These are phyloP conservation scores for Chondrus crispus DNA, from an alignment of 23 red algal species.

Conservation along the genomic window DNA sequence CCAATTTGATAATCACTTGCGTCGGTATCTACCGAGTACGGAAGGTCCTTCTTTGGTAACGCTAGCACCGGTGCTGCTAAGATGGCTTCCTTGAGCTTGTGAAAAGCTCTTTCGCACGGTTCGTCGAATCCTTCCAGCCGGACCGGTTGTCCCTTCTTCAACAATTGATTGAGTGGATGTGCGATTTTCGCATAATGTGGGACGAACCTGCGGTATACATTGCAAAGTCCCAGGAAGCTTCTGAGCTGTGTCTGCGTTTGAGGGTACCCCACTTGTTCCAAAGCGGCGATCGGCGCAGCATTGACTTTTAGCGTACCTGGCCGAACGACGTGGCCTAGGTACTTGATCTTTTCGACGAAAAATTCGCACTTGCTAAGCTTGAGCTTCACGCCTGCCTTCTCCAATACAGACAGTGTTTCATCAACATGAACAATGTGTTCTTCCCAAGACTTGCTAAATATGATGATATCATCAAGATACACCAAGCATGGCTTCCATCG, in stretches of 20 bases:
- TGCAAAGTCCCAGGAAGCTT: slow-evolving; percentile 15
- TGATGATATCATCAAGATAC: slow-evolving; percentile 38
- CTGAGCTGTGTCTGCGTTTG: slow-evolving; percentile 11
- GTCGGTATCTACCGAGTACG: slow-evolving; percentile 22
- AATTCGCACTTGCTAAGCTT: slow-evolving; percentile 51
- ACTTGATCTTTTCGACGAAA: neutral
- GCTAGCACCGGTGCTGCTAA: neutral
- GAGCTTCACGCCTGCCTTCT: neutral
- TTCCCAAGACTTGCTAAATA: slow-evolving; percentile 3
- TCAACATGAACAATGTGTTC: slow-evolving; percentile 27
- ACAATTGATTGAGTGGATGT: neutral
- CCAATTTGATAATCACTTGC: neutral
- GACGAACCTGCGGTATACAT: slow-evolving; percentile 41
- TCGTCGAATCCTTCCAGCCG: neutral
- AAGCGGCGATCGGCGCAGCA: neutral
- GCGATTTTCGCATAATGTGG: slow-evolving; percentile 20
- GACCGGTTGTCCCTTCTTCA: neutral
- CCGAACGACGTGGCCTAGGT: slow-evolving; percentile 47
- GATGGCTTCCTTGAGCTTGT: neutral
- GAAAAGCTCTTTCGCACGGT: neutral
- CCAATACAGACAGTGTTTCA: slow-evolving; percentile 2
- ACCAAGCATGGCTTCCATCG: slow-evolving; percentile 4
- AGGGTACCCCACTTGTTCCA: neutral
- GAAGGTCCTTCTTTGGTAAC: neutral
- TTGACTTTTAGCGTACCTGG: slow-evolving; percentile 32